phyloP scores from a whole-genome alignment of 805 yeast species.

The Lipomyces lipofer region DNA sequence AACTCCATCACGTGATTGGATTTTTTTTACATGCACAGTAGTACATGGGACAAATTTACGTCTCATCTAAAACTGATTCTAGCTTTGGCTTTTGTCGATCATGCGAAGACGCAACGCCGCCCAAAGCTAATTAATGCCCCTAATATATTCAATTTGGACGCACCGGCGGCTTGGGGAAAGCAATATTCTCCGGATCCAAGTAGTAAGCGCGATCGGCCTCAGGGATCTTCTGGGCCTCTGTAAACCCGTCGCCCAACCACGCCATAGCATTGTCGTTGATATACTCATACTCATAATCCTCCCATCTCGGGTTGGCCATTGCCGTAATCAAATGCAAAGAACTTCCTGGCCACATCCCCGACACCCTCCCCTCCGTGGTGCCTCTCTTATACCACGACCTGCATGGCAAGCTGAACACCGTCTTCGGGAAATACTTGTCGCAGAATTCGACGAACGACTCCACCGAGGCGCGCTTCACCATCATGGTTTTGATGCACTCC shows the following conservation, averaged over 20 bases:
- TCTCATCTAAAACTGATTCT: no score
- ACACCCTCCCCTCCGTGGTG: constrained; percentile 11
- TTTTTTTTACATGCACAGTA: no score
- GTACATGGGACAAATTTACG: no score
- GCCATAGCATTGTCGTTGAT: constrained; percentile 5
- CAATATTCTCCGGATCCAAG: constrained; percentile 7
- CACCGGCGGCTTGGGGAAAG: no score
- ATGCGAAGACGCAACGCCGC: no score
- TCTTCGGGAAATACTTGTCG: constrained; percentile 17
- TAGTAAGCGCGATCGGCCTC: constrained; percentile 16
- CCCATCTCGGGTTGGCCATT: constrained; percentile 24
- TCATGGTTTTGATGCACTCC: constrained; percentile 15
- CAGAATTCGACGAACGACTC: constrained; percentile 10
- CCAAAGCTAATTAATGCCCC: no score
- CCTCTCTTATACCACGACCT: constrained; percentile 24
- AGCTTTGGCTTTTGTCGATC: no score
- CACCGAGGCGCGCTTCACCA: constrained; percentile 14
- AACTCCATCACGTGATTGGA: no score
- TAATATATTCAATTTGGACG: no score
- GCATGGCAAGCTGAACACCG: constrained; percentile 18
- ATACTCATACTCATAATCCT: constrained; percentile 25
- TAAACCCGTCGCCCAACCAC: constrained; percentile 21
- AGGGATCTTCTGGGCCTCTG: constrained; percentile 9
- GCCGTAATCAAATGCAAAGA: constrained; percentile 18
- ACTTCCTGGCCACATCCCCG: constrained; percentile 28